Conservation (phyloP, 306 rosid genomes). For the Citrullus amarus region DNA sequence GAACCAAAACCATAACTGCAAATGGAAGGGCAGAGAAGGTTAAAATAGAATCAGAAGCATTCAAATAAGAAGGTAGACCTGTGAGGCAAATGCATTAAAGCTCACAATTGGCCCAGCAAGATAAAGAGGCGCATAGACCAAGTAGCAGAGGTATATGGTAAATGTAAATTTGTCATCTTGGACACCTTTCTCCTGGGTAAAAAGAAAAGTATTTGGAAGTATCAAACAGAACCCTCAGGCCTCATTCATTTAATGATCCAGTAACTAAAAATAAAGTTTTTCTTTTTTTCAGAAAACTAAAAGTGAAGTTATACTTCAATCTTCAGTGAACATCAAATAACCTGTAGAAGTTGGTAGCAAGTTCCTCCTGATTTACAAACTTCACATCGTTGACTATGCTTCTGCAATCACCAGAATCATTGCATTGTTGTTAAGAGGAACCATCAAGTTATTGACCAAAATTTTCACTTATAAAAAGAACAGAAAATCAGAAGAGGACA, state of each 20-base stretch:
- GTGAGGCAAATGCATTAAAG: slow-evolving; percentile 94
- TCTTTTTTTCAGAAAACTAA: background rate
- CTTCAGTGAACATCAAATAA: slow-evolving; percentile 25
- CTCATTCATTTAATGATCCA: slow-evolving; percentile 7
- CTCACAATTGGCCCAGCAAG: slow-evolving; percentile 86
- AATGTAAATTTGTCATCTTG: slow-evolving; percentile 44
- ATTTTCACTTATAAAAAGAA: background rate
- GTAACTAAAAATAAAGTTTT: slow-evolving; percentile 2
- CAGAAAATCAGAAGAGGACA: background rate
- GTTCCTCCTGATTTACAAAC: slow-evolving; percentile 64
- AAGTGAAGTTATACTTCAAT: slow-evolving; percentile 5
- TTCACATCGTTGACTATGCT: slow-evolving; percentile 65
- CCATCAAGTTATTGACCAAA: too few relatives aligned
- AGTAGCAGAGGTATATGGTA: slow-evolving; percentile 56
- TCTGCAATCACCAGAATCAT: slow-evolving; percentile 43
- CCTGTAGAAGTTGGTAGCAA: slow-evolving; percentile 84
- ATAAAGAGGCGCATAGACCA: slow-evolving; percentile 85
- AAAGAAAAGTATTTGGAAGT: slow-evolving; percentile 3
- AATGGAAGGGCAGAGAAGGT: background rate
- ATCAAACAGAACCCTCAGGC: slow-evolving; percentile 2
- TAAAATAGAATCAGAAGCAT: slow-evolving; percentile 1
- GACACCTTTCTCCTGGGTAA: slow-evolving; percentile 64
- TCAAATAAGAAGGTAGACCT: slow-evolving; percentile 37
- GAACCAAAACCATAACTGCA: background rate
- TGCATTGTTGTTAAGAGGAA: background rate